phyloP scores from a whole-genome alignment of 306 rosid genomes.

The Rubus parviflorus region DNA sequence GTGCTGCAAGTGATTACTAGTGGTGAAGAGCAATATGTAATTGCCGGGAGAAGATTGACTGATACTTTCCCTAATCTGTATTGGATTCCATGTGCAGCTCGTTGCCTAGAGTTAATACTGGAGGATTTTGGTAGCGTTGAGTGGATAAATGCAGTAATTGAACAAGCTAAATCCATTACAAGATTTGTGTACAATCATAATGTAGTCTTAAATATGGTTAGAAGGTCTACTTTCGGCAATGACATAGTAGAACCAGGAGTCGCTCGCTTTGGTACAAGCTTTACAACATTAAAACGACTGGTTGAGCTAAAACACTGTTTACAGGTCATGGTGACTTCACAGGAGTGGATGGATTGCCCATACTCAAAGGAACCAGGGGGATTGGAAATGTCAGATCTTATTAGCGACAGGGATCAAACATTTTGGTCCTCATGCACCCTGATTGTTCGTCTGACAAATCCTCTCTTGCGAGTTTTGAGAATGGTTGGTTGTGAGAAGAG shows the following conservation, averaged over 20 bases:
- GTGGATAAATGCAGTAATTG: slow-evolving; percentile 63
- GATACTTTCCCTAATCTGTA: slow-evolving; percentile 72
- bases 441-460: slow-evolving; percentile 61
- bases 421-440: slow-evolving; percentile 86
- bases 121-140: slow-evolving; percentile 74
- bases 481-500: slow-evolving; percentile 65
- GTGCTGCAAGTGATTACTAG: slow-evolving; percentile 82
- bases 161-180: slow-evolving; percentile 75
- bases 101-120: slow-evolving; percentile 65
- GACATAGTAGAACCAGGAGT: slow-evolving; percentile 71
- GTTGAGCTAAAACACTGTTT: slow-evolving; percentile 74
- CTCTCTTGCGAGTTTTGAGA: slow-evolving; percentile 70
- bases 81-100: slow-evolving; percentile 76
- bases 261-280: slow-evolving; percentile 61
- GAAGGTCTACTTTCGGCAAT: slow-evolving; percentile 69
- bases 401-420: slow-evolving; percentile 62
- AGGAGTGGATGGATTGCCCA: slow-evolving; percentile 82
- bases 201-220: slow-evolving; percentile 69
- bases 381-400: slow-evolving; percentile 69
- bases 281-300: slow-evolving; percentile 69
- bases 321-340: slow-evolving; percentile 85
- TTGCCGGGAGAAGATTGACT: slow-evolving; percentile 62
- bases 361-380: slow-evolving; percentile 80
- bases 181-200: slow-evolving; percentile 76
- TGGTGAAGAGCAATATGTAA: slow-evolving; percentile 56